phyloP scores from a whole-genome alignment of 1,139 yeast genomes.

The Blastobotrys buckinghamii region DNA sequence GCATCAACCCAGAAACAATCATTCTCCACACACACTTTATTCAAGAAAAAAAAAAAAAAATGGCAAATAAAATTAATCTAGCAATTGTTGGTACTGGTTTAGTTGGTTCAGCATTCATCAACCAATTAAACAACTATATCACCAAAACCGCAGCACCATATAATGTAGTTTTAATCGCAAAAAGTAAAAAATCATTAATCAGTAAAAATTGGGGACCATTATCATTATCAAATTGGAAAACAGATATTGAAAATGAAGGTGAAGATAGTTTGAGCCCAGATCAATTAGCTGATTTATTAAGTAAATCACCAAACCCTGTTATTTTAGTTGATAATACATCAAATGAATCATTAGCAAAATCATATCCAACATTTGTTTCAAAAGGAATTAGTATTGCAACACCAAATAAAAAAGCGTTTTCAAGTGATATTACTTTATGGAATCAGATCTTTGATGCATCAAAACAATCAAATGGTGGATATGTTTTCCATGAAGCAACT shows the following conservation, averaged over 20 bases:
- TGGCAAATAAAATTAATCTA: conserved; percentile 46
- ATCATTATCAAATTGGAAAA: conserved; percentile 53
- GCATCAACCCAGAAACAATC: not conserved
- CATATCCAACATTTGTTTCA: conserved; percentile 66
- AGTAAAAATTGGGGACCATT: conserved; percentile 67
- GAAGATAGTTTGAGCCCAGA: conserved; percentile 48
- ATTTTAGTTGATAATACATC: conserved; percentile 93
- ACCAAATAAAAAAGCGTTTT: conserved; percentile 96
- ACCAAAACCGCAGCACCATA: conserved; percentile 39
- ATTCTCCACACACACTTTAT: not conserved
- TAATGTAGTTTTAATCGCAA: conserved; percentile 77
- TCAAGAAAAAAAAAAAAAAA: not conserved
- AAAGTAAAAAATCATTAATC: conserved; percentile 61
- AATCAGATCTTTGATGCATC: conserved; percentile 53
- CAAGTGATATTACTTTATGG: conserved; percentile 75
- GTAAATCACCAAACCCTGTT: conserved; percentile 63
- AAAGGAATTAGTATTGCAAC: conserved; percentile 91
- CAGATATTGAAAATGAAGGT: conserved; percentile 40
- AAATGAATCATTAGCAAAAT: conserved; percentile 64
- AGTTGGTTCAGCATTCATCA: conserved; percentile 87
- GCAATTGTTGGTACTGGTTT: conserved; percentile 92
- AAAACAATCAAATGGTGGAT: conserved; percentile 53
- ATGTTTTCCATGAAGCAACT: conserved; percentile 97
- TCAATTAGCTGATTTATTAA: conserved; percentile 57
- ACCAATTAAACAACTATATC: conserved; percentile 51